Evolutionary conservation across 2,329 filamentous ascomycete genomes (phyloP).

Genomic region (Eurotiales sp.): DNA sequence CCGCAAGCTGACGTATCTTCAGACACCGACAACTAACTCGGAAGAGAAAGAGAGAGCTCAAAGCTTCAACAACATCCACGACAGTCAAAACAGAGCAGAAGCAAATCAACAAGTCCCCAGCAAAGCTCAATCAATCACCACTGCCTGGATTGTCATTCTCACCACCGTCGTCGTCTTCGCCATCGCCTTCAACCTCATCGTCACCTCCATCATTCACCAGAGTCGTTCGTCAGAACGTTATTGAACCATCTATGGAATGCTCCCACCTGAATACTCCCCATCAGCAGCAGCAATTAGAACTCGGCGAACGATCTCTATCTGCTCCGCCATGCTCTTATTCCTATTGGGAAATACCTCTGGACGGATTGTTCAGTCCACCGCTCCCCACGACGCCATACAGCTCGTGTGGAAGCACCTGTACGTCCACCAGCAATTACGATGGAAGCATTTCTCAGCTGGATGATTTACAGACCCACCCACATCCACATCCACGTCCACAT

Average conservation of each 20-base stretch:
- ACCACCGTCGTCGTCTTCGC: neutral
- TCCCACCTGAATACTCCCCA: neutral
- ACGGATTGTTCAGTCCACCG: conserved; percentile 10
- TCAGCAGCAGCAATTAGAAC: neutral
- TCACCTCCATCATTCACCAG: neutral
- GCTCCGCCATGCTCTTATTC: conserved; percentile 1
- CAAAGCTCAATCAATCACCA: neutral
- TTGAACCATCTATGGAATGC: neutral
- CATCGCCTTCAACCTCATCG: neutral
- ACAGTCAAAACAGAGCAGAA: neutral
- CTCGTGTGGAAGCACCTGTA: conserved; percentile 8
- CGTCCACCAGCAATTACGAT: conserved; percentile 5
- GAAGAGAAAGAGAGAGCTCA: conserved; percentile 12
- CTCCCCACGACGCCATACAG: conserved; percentile 13
- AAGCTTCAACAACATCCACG: neutral
- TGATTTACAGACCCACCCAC: neutral
- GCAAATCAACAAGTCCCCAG: neutral
- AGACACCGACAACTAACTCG: conserved; percentile 14
- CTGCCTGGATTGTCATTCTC: neutral
- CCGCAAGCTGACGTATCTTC: no score
- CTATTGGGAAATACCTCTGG: conserved; percentile 8
- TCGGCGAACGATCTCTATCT: conserved; percentile 4
- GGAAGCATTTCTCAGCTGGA: conserved; percentile 2
- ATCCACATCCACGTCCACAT: no score
- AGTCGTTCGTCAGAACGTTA: neutral